Conservation (phyloP, 2,329 filamentous ascomycete genomes). For the Pseudogymnoascus sp. region DNA sequence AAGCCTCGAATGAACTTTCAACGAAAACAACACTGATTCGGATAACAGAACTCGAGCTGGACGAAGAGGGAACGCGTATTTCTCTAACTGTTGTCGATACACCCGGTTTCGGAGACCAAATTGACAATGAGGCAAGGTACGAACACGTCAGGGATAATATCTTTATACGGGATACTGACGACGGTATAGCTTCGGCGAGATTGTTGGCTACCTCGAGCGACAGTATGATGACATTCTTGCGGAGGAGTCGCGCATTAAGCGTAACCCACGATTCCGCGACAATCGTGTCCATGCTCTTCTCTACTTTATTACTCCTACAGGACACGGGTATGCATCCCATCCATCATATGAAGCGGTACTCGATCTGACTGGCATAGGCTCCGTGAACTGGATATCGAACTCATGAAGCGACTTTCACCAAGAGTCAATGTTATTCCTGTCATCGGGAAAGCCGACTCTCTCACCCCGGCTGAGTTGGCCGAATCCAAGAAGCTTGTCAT, state of each 20-base stretch:
- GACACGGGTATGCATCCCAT: slow-evolving; percentile 63
- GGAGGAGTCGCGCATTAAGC: slow-evolving; percentile 99
- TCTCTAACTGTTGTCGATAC: slow-evolving; percentile 98
- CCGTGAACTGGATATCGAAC: slow-evolving; percentile 96
- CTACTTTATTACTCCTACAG: slow-evolving; percentile 98
- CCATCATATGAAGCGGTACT: slow-evolving; percentile 4
- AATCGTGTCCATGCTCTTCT: slow-evolving; percentile 97
- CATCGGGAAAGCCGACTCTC: slow-evolving; percentile 94
- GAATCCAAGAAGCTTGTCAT: slow-evolving; percentile 99
- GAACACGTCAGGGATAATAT: slow-evolving; percentile 18
- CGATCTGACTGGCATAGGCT: slow-evolving; percentile 47
- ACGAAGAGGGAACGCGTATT: slow-evolving; percentile 97
- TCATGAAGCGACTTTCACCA: slow-evolving; percentile 98
- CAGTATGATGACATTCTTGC: slow-evolving; percentile 99
- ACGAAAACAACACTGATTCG: slow-evolving; percentile 27
- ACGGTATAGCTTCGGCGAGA: slow-evolving; percentile 74
- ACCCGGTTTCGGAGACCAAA: slow-evolving; percentile 95
- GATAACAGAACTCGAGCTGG: slow-evolving; percentile 73
- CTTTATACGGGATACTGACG: slow-evolving; percentile 24
- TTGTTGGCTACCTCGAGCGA: slow-evolving; percentile 95
- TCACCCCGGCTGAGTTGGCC: slow-evolving; percentile 90
- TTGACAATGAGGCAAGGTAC: slow-evolving; percentile 97
- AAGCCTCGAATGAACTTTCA: slow-evolving; percentile 5
- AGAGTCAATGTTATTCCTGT: slow-evolving; percentile 98
- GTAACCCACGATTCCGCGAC: slow-evolving; percentile 98